Base-by-base conservation (phyloP, 805 yeast species). In the Scheffersomyces coipomensis region DNA sequence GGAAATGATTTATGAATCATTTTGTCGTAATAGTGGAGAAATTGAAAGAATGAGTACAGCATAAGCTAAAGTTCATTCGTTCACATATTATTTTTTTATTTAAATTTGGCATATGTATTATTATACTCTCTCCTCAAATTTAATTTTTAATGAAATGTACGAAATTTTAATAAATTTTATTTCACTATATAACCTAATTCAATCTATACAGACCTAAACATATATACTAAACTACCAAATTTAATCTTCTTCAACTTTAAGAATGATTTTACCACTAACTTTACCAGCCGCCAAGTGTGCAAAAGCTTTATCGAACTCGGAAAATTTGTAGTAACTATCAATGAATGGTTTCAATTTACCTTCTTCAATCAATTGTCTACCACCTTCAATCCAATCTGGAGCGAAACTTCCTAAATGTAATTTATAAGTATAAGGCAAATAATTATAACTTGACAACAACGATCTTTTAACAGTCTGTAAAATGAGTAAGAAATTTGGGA, bases 261-360 rank as follows among this genome's bases (percentile, higher is more conserved):
- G 39, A n/a, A 88, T 75, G 35, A 84, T 65, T 57, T 87, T 88
- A 26, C 96, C 96, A 40, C 72, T 76, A 6, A 83, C 80, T 34
- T 56, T 64, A 40, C 77, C 73, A 23, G 68, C 56, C 6, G 55
- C 56, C 21, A 83, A 54, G 45, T 64, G 64, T 7, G 74, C 73
- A 33, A 75, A 55, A 1, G 88, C 93, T 7, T 64, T 54, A 34
- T 70, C 45, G 45, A 56, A 76, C 13, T 83, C 74, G 2, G 64
- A 71, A 45, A 82, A 71, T 12, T 67, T 54, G 44, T 64, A 71
- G 24, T 71, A 73, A 4, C 81, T 68, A 52, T 85, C 91, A 34
- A 85, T 66, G 5, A 65, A 56, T 4, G 79, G 63, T 34, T 60
- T 56, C 38, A 78, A 49, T 11, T 67, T 55, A 2, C 76, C 78